Evolutionary conservation across 2,329 filamentous ascomycete genomes (phyloP).

Genomic region (Fusarium sacchari): DNA sequence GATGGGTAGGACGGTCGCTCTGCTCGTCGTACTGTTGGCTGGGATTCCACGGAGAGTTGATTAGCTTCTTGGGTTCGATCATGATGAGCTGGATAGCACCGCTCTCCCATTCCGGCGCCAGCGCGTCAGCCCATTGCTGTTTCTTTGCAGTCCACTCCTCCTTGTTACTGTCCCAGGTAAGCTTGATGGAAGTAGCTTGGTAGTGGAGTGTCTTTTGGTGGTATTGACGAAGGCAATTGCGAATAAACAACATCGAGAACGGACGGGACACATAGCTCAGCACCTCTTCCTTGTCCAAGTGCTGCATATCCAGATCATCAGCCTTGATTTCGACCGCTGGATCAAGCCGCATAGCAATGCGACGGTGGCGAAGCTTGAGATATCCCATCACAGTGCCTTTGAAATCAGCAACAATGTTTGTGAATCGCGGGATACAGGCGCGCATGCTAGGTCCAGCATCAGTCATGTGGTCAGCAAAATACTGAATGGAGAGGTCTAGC

Average conservation of each 20-base stretch:
- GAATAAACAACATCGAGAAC: neutral
- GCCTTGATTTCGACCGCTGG: accelerated
- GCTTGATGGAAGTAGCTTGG: neutral
- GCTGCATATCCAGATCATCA: neutral
- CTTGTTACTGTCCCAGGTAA: neutral
- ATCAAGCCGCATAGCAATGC: neutral
- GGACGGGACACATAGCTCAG: neutral
- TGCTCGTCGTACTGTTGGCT: neutral
- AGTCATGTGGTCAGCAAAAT: neutral
- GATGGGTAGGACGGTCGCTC: accelerated
- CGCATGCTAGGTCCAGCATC: accelerated
- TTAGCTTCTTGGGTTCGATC: neutral
- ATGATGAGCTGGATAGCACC: neutral
- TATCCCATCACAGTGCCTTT: neutral
- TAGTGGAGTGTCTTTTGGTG: neutral
- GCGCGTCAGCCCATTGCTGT: neutral
- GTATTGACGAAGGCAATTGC: neutral
- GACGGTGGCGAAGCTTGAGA: neutral
- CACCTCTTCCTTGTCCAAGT: neutral
- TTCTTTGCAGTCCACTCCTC: neutral
- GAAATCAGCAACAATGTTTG: neutral
- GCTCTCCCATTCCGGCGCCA: neutral
- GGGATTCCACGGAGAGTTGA: too few species aligned
- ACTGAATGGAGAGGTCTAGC: neutral
- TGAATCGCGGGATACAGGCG: neutral